These are phyloP conservation scores for Neurospora hispaniola DNA, from an alignment of 495 filamentous ascomycete species.

Conservation along the genomic window DNA sequence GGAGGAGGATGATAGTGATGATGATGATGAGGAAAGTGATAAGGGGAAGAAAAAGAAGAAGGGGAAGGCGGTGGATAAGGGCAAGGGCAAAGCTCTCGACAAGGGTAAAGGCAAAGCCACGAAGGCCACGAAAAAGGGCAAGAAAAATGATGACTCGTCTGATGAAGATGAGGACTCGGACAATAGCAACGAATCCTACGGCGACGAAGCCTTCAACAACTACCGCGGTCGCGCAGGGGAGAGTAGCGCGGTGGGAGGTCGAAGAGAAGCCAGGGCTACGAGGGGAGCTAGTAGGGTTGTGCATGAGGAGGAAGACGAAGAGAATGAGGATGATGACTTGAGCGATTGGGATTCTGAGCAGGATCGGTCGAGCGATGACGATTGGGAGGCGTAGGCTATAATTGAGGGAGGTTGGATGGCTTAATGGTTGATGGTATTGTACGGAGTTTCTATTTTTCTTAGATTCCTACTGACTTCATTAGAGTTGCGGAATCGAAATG, in stretches of 20 bases:
- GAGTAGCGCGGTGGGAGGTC: background rate
- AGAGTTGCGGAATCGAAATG: too few species aligned
- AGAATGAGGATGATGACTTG: background rate
- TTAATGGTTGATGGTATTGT: too few species aligned
- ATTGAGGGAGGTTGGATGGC: too few species aligned
- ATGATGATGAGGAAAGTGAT: background rate
- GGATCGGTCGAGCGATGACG: background rate
- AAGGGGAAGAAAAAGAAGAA: background rate
- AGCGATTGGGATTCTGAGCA: background rate
- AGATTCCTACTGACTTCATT: too few species aligned
- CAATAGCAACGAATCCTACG: background rate
- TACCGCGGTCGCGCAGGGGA: background rate
- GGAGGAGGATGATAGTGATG: background rate
- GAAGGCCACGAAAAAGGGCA: background rate
- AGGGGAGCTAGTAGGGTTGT: background rate
- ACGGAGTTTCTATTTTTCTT: too few species aligned
- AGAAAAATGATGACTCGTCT: background rate
- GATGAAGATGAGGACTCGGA: background rate
- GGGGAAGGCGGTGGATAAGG: background rate
- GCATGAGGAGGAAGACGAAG: background rate
- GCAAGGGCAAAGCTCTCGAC: background rate
- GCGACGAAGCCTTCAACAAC: background rate
- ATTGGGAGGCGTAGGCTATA: background rate
- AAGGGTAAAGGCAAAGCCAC: background rate
- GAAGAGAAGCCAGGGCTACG: background rate